These are phyloP conservation scores for Trichoderma semiorbis DNA, from an alignment of 2,329 filamentous ascomycete genomes.

Conservation along the genomic window DNA sequence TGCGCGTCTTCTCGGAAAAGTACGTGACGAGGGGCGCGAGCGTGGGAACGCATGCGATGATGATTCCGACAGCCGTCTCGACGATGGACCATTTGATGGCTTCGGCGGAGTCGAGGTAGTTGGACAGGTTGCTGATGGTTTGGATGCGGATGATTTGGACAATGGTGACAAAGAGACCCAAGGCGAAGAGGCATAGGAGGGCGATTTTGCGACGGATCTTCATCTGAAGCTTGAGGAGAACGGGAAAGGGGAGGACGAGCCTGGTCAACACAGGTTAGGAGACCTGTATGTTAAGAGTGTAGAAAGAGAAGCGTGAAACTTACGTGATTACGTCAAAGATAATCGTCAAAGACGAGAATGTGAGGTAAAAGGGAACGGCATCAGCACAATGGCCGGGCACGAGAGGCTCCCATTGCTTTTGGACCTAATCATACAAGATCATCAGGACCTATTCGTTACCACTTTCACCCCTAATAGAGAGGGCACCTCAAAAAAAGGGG, in stretches of 20 bases:
- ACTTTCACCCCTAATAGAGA: background rate
- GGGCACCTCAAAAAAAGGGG: background rate
- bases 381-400: constrained; percentile 39
- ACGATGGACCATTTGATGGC: constrained; percentile 45
- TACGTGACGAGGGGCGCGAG: constrained; percentile 41
- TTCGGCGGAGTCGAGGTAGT: constrained; percentile 42
- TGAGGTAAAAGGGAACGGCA: constrained; percentile 42
- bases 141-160: constrained; percentile 51
- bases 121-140: constrained; percentile 42
- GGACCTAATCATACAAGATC: constrained; percentile 9
- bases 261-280: constrained; percentile 23
- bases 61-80: constrained; percentile 44
- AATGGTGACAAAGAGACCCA: constrained; percentile 50
- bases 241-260: constrained; percentile 40
- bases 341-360: constrained; percentile 40
- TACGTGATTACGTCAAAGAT: constrained; percentile 41
- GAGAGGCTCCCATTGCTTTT: constrained; percentile 40
- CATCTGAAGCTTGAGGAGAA: constrained; percentile 37
- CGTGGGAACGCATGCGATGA: constrained; percentile 41
- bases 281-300: background rate
- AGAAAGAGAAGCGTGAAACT: constrained; percentile 17
- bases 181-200: constrained; percentile 41
- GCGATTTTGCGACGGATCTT: constrained; percentile 40
- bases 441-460: background rate
- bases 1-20: constrained; percentile 30